These are phyloP conservation scores for Chloranthus sessilifolius DNA, from an alignment of 164 flowering plant species.

Conservation along the genomic window DNA sequence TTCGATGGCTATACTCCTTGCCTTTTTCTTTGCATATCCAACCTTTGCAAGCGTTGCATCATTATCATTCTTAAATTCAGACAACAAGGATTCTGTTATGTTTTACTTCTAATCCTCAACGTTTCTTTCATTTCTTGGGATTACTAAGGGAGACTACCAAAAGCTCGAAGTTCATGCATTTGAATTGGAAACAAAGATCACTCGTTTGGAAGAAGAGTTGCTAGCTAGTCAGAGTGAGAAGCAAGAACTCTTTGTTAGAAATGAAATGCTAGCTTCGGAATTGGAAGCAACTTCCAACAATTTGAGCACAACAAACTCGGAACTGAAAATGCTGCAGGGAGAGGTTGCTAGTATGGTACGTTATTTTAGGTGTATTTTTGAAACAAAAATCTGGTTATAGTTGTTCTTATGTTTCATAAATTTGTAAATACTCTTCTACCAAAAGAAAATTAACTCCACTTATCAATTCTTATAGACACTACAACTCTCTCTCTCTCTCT, in stretches of 20 bases:
- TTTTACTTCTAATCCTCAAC: no score
- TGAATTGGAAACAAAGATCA: constrained; percentile 85
- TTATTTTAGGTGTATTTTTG: constrained; percentile 9
- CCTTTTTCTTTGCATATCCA: no score
- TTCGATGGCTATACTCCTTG: no score
- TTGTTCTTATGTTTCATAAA: background rate
- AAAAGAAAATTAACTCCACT: background rate
- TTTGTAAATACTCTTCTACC: background rate
- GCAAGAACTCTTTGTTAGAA: constrained; percentile 40
- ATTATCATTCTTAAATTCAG: no score
- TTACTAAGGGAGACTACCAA: constrained; percentile 49
- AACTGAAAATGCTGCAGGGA: constrained; percentile 43
- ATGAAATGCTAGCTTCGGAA: constrained; percentile 54
- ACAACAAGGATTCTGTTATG: no score
- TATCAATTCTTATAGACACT: background rate
- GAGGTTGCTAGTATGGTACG: constrained; percentile 64
- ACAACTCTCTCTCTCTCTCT: background rate
- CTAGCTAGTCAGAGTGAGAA: constrained; percentile 43
- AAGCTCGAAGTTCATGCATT: constrained; percentile 75
- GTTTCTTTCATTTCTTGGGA: background rate
- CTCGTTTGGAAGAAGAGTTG: constrained; percentile 72
- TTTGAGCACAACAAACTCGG: constrained; percentile 34
- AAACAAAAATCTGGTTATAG: background rate
- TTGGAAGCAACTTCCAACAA: constrained; percentile 39
- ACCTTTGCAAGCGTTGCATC: no score